Evolutionary conservation across 768 basidiomycete genomes (phyloP).

Genomic region (Cystobasidium tubakii): DNA sequence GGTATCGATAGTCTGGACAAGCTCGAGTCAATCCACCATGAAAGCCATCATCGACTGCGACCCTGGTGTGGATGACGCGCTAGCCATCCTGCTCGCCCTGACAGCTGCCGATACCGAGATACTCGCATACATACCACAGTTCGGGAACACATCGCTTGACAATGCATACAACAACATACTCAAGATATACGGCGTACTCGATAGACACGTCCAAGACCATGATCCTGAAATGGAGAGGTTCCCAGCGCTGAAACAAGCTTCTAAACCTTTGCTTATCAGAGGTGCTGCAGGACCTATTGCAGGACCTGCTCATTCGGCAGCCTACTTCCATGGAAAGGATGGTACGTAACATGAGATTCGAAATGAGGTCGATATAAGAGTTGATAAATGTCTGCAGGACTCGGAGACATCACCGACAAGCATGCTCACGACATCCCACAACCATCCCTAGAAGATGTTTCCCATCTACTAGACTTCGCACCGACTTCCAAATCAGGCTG

Average conservation of each 20-base stretch:
- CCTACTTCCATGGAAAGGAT: slow-evolving; percentile 43
- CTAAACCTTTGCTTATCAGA: slow-evolving; percentile 38
- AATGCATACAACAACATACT: slow-evolving; percentile 45
- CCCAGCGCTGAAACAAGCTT: neutral
- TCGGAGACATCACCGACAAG: slow-evolving; percentile 43
- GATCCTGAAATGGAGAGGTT: slow-evolving; percentile 40
- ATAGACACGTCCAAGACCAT: slow-evolving; percentile 41
- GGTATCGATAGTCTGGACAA: too few relatives aligned
- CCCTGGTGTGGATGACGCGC: slow-evolving; percentile 73
- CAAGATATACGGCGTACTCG: slow-evolving; percentile 47
- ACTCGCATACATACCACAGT: slow-evolving; percentile 67
- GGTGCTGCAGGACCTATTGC: slow-evolving; percentile 46
- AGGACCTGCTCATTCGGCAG: slow-evolving; percentile 43
- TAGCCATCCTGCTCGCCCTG: slow-evolving; percentile 72
- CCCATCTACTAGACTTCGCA: slow-evolving; percentile 31
- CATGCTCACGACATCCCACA: slow-evolving; percentile 45
- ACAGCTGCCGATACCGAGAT: slow-evolving; percentile 79
- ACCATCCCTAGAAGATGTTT: neutral
- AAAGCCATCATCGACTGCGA: slow-evolving; percentile 50
- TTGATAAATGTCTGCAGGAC: slow-evolving; percentile 43
- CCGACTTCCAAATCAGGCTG: slow-evolving; percentile 27
- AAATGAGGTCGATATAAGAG: too few relatives aligned
- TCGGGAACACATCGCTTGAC: slow-evolving; percentile 65
- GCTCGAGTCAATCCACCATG: neutral
- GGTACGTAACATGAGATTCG: neutral